phyloP scores from a whole-genome alignment of 1,139 yeast genomes.

The Lodderomyces elongisporus region DNA sequence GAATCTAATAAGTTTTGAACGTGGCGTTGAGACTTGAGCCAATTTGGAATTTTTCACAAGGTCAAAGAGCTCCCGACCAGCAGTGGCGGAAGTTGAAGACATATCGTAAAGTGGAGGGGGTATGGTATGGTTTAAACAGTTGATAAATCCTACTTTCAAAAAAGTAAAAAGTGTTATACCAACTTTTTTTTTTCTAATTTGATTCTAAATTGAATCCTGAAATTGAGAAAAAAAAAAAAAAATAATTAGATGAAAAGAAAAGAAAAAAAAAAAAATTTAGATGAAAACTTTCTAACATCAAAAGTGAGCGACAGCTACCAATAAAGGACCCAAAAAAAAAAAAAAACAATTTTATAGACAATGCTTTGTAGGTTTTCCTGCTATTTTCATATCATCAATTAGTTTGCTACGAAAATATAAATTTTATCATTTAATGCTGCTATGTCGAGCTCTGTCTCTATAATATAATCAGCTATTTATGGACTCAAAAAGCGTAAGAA shows the following conservation, averaged over 20 bases:
- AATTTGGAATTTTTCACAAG: slow-evolving; percentile 40
- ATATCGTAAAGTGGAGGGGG: too few species aligned
- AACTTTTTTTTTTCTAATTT: too few species aligned
- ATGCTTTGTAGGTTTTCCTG: too few species aligned
- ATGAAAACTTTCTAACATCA: not conserved
- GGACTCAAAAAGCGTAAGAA: slow-evolving; percentile 27
- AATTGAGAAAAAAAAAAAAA: not conserved
- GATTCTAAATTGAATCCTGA: not conserved
- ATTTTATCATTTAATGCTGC: too few species aligned
- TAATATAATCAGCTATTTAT: too few species aligned
- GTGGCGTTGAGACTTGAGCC: slow-evolving; percentile 45
- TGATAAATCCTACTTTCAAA: not conserved
- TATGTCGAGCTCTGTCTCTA: too few species aligned
- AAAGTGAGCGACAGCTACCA: not conserved
- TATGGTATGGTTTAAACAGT: not conserved
- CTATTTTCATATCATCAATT: too few species aligned
- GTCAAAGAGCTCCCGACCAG: slow-evolving; percentile 20
- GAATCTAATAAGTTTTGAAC: slow-evolving; percentile 30
- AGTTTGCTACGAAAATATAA: too few species aligned
- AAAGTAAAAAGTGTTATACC: too few species aligned
- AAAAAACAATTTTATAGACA: too few species aligned
- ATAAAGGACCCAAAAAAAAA: not conserved
- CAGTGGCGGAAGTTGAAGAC: slow-evolving; percentile 11
- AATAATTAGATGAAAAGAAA: too few species aligned
- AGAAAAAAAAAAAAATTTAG: slow-evolving; percentile 2